These are phyloP conservation scores for Aspergillus carlsbadensis DNA, from an alignment of 495 filamentous ascomycete species.

Conservation along the genomic window DNA sequence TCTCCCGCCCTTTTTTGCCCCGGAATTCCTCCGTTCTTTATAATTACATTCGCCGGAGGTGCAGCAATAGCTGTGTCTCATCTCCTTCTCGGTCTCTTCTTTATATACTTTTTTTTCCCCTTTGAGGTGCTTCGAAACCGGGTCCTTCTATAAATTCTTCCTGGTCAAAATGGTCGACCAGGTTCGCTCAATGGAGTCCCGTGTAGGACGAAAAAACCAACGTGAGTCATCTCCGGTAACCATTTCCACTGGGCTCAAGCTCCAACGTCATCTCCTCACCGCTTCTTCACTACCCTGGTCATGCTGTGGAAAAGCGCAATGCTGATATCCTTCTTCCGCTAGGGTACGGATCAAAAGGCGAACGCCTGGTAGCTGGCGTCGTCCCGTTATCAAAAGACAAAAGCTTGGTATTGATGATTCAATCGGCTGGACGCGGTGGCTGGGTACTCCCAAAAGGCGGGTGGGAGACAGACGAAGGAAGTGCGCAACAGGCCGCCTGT, in stretches of 20 bases:
- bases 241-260: background rate
- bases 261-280: background rate
- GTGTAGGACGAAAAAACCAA: conserved; percentile 73
- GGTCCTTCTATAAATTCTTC: conserved; percentile 10
- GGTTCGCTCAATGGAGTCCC: conserved; percentile 73
- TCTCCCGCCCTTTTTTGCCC: conserved; percentile 7
- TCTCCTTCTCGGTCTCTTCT: conserved; percentile 10
- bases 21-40: conserved; percentile 15
- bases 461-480: conserved; percentile 90
- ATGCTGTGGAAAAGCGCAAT: background rate
- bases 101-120: conserved; percentile 11
- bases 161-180: conserved; percentile 51
- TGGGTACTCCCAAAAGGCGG: conserved; percentile 98
- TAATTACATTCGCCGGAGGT: conserved; percentile 14
- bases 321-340: conserved; percentile 22
- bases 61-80: conserved; percentile 7
- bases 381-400: conserved; percentile 78
- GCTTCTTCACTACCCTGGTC: background rate
- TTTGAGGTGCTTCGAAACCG: conserved; percentile 1
- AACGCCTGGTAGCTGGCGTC: conserved; percentile 92
- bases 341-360: conserved; percentile 92
- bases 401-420: conserved; percentile 84
- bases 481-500: conserved; percentile 63
- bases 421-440: conserved; percentile 80
- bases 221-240: conserved; percentile 54